Conservation (phyloP, 768 basidiomycete species). For the Rhizopogon vesiculosus region DNA sequence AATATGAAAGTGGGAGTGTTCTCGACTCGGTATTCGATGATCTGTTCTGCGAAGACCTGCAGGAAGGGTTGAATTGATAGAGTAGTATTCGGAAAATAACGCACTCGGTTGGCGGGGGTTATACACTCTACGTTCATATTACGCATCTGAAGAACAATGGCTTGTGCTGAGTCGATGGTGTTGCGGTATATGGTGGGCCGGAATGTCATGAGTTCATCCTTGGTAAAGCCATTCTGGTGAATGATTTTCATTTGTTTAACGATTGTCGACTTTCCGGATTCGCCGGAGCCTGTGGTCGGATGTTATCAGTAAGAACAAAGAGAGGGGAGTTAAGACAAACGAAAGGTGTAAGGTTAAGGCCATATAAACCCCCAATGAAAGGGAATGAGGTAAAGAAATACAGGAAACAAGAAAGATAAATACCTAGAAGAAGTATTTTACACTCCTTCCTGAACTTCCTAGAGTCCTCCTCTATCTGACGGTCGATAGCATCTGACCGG, state of each 20-base stretch:
- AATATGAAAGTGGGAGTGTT: constrained; percentile 40
- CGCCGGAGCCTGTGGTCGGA: constrained; percentile 72
- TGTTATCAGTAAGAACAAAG: neutral
- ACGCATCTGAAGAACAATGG: constrained; percentile 79
- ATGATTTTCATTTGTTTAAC: constrained; percentile 99
- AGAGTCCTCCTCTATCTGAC: constrained; percentile 80
- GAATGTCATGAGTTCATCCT: constrained; percentile 72
- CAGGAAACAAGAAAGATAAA: constrained; percentile 21
- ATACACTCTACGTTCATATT: constrained; percentile 80
- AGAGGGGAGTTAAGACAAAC: neutral
- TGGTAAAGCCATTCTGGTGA: constrained; percentile 85
- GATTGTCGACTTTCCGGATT: constrained; percentile 93
- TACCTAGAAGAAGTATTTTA: constrained; percentile 90
- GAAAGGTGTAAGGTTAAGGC: neutral
- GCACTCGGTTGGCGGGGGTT: constrained; percentile 56
- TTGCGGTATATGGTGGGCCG: constrained; percentile 80
- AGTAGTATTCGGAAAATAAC: neutral
- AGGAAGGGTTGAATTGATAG: constrained; percentile 11
- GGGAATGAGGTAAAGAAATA: constrained; percentile 7
- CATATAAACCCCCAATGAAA: neutral
- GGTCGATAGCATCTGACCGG: constrained; percentile 74
- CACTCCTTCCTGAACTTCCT: constrained; percentile 81
- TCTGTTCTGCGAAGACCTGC: constrained; percentile 50
- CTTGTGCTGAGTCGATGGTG: constrained; percentile 85
- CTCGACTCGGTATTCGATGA: constrained; percentile 52